phyloP scores from a whole-genome alignment of 768 basidiomycete species.

The Candolleomyces eurysporus region DNA sequence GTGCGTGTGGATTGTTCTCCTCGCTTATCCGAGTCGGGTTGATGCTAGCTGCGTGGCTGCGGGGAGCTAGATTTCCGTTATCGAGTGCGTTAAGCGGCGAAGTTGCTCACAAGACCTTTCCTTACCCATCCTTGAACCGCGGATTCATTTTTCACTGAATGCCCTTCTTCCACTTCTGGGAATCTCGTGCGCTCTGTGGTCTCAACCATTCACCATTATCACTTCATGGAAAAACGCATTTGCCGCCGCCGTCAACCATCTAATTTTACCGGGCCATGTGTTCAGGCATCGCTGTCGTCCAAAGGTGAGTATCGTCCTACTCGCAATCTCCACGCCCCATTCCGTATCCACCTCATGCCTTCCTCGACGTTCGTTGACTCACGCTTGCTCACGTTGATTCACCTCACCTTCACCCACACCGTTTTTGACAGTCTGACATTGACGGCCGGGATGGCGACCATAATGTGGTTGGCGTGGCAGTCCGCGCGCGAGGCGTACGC shows the following conservation, averaged over 20 bases:
- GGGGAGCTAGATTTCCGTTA: not conserved
- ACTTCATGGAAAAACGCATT: too few species aligned
- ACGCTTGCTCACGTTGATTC: conserved; percentile 9
- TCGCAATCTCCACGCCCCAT: not conserved
- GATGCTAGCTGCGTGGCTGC: too few species aligned
- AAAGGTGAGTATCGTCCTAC: conserved; percentile 40
- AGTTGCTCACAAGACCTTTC: not conserved
- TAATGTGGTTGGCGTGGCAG: conserved; percentile 54
- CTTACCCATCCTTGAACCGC: not conserved
- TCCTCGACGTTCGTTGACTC: not conserved
- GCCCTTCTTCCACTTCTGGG: not conserved
- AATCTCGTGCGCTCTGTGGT: not conserved
- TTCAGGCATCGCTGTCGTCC: conserved; percentile 40
- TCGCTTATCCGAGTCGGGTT: too few species aligned
- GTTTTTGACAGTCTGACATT: conserved; percentile 35
- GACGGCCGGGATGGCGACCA: conserved; percentile 44
- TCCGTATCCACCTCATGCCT: not conserved
- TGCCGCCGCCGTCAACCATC: not conserved
- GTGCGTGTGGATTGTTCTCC: too few species aligned
- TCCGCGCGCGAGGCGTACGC: conserved; percentile 37
- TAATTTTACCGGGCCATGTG: conserved; percentile 21
- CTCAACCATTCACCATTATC: too few species aligned
- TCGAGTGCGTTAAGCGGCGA: not conserved
- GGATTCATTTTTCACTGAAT: not conserved
- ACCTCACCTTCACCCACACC: not conserved